phyloP scores from a whole-genome alignment of 2,329 filamentous ascomycete species.

The Fusarium bulbicola region DNA sequence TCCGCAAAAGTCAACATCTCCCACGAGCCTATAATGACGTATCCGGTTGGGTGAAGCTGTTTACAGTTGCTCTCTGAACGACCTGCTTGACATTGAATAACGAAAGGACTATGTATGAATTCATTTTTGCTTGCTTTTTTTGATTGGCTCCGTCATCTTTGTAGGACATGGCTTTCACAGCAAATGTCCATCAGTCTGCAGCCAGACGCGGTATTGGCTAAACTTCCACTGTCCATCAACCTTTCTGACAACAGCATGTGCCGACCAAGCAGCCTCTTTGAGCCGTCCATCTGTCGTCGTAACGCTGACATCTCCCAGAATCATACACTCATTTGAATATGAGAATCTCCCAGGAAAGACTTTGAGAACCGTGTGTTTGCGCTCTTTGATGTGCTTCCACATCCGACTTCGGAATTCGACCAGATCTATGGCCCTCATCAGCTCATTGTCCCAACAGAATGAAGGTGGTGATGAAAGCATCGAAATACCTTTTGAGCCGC shows the following conservation, averaged over 20 bases:
- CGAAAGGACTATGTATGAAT: conserved; percentile 20
- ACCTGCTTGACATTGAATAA: conserved; percentile 10
- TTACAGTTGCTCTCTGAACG: not conserved
- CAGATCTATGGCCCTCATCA: conserved; percentile 48
- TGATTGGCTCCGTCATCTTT: not conserved
- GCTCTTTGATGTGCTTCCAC: conserved; percentile 53
- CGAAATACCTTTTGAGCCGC: conserved; percentile 47
- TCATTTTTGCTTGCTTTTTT: conserved; percentile 10
- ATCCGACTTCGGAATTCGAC: conserved; percentile 52
- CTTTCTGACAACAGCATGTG: conserved; percentile 43
- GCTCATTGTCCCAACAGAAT: not conserved
- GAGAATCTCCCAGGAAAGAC: conserved; percentile 53
- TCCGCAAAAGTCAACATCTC: conserved; percentile 17
- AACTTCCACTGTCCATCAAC: conserved; percentile 48
- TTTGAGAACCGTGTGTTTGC: conserved; percentile 53
- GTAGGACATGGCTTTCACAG: conserved; percentile 9
- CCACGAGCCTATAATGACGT: conserved; percentile 31
- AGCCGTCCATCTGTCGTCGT: conserved; percentile 42
- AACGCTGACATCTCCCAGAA: conserved; percentile 45
- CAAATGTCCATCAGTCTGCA: conserved; percentile 40
- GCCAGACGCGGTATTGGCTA: conserved; percentile 46
- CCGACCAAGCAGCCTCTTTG: conserved; percentile 45
- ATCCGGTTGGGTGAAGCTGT: conserved; percentile 15
- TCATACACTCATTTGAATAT: conserved; percentile 40
- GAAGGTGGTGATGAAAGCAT: not conserved